Evolutionary conservation across 352 stramenopile species (phyloP), one percentile per base, ranked within the genome.

Genomic region (Peronosclerospora sorghi): DNA sequence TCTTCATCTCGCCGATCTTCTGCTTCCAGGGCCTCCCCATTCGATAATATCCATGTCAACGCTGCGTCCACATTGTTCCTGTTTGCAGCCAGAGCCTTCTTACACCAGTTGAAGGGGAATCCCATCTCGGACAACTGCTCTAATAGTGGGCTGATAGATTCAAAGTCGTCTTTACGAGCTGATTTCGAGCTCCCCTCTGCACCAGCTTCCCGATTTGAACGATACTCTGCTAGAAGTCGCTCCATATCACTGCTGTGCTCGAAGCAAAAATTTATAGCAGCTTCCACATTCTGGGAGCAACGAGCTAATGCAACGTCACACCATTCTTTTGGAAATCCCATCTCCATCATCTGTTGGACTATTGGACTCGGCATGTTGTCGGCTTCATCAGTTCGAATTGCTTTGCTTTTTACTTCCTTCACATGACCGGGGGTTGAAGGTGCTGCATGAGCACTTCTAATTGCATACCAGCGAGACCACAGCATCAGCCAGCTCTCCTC

Each of bases 301-400:
- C 79, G 64, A 43, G 75, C 64, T 30, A 96, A 56, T 23, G 85
- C 83, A 19, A 93, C 78, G 46, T 96, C 82, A 54, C 85, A 96
- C 85, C 83, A 95, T 45, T 95, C 83, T 43, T 90, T 89, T 8
- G 85, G 82, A 39, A 96, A 95, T 19, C 85, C 85, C 81, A 96
- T 96, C 41, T 96, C 85, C 83, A 96, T 93, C 84, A 96, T 95
- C 54, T 94, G 81, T 49, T 91, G 81, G 10, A 89, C 76, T 64
- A 91, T 83, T 21, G 76, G 68, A 10, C 73, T 78, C 2, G 70
- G 62, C 9, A 62, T 19, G 10, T 59, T 64, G 10, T 66, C 54
- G 8, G 55, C 35, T 41, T 58, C 53, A n/a, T 50, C 39, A 23
- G 26, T 27, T 18, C 71, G 50, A 12, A 10, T 49, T 41, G 41